Conservation (phyloP, 2,329 filamentous ascomycete species). For the Coniochaeta hoffmannii region DNA sequence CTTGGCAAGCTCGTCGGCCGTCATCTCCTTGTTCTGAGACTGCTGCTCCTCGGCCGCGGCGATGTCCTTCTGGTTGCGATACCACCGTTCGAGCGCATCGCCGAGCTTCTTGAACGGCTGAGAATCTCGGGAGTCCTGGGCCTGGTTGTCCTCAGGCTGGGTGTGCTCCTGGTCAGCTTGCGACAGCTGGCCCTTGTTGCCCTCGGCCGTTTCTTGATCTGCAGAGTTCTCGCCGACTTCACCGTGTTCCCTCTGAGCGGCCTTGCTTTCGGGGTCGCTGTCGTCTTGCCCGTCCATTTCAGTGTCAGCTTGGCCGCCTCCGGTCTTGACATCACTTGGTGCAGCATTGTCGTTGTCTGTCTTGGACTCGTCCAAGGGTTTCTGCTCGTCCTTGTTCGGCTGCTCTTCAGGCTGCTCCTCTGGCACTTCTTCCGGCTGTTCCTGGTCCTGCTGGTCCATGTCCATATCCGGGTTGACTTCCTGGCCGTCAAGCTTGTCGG, state of each 20-base stretch:
- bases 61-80: conserved; percentile 79
- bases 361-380: conserved; percentile 37
- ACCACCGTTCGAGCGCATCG: conserved; percentile 87
- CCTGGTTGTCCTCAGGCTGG: conserved; percentile 34
- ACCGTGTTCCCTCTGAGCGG: conserved; percentile 58
- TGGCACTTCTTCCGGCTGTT: conserved; percentile 42
- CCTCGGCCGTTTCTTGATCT: conserved; percentile 54
- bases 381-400: conserved; percentile 40
- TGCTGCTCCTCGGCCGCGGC: conserved; percentile 50
- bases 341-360: conserved; percentile 55
- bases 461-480: conserved; percentile 32
- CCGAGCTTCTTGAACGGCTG: conserved; percentile 92
- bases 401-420: conserved; percentile 30
- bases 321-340: conserved; percentile 56
- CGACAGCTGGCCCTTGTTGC: conserved; percentile 53
- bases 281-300: conserved; percentile 45
- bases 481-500: conserved; percentile 28
- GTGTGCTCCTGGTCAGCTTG: conserved; percentile 36
- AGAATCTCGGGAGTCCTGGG: conserved; percentile 33
- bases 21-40: conserved; percentile 39
- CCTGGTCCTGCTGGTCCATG: conserved; percentile 25
- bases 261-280: conserved; percentile 51
- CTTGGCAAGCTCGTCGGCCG: conserved; percentile 63
- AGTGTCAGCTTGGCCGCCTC: conserved; percentile 58
- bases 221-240: conserved; percentile 57